Percentiles rank a stretch among this genome's conserved stretches.
Evolutionary conservation across 2,329 filamentous ascomycete species (phyloP).

Genomic region (Epichloe coenophiala): DNA sequence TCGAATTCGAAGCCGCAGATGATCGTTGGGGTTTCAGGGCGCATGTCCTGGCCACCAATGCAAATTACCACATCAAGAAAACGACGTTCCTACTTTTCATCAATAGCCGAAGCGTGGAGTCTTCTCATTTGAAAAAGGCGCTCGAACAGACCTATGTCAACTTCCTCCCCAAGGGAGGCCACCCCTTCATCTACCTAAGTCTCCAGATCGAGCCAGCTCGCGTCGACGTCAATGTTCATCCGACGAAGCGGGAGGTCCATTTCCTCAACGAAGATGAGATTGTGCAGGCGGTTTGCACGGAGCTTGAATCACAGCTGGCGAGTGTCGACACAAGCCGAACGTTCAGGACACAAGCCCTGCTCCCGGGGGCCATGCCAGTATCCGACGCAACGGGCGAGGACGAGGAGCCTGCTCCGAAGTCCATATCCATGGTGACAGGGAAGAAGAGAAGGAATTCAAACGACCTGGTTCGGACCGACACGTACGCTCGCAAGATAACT

Average conservation of each 20-base stretch:
- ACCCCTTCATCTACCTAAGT: conserved; percentile 81
- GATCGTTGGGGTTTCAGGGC: conserved; percentile 74
- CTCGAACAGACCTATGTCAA: conserved; percentile 78
- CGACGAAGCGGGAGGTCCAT: conserved; percentile 92
- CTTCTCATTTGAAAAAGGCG: conserved; percentile 72
- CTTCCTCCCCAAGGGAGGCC: conserved; percentile 80
- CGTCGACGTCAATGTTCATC: conserved; percentile 95
- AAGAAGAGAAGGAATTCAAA: conserved; percentile 40
- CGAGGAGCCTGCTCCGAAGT: conserved; percentile 18
- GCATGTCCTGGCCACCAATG: conserved; percentile 72
- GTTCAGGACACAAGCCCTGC: conserved; percentile 83
- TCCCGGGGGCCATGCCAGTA: conserved; percentile 49
- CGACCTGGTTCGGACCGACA: conserved; percentile 81
- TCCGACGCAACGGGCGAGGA: conserved; percentile 15
- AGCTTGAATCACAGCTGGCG: conserved; percentile 64
- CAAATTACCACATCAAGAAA: conserved; percentile 87
- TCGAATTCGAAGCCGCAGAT: conserved; percentile 61
- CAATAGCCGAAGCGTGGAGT: conserved; percentile 90
- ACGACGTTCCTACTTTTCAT: conserved; percentile 86
- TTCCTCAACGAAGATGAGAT: conserved; percentile 98
- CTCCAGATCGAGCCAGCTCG: conserved; percentile 83
- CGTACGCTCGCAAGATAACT: conserved; percentile 83
- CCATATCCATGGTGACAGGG: conserved; percentile 22
- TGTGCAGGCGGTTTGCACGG: conserved; percentile 68
- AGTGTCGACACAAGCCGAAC: conserved; percentile 87